These are phyloP conservation scores for Leccinum variicolor DNA, from an alignment of 768 basidiomycete species.

Conservation along the genomic window DNA sequence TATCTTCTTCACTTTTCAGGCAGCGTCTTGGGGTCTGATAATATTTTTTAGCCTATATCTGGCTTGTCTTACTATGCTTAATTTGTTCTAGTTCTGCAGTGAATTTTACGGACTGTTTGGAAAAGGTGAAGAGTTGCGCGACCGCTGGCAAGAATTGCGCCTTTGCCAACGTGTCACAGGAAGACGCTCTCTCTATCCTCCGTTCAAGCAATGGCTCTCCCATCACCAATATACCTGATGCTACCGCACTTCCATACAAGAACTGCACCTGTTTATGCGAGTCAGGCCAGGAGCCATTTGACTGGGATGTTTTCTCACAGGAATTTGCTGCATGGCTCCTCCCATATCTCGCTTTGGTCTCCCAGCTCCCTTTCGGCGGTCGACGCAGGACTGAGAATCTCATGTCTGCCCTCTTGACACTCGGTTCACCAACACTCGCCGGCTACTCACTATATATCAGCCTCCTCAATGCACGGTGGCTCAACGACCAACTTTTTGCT, in stretches of 20 bases:
- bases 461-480: slow-evolving; percentile 42
- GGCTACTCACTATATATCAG: slow-evolving; percentile 44
- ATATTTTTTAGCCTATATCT: not conserved
- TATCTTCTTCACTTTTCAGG: not conserved
- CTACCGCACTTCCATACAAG: slow-evolving; percentile 9
- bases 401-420: slow-evolving; percentile 38
- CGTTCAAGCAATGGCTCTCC: not conserved
- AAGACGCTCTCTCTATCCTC: not conserved
- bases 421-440: slow-evolving; percentile 45
- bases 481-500: slow-evolving; percentile 31
- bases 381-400: slow-evolving; percentile 40
- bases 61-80: not conserved
- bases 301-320: slow-evolving; percentile 26
- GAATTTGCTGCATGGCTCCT: slow-evolving; percentile 45
- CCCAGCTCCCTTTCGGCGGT: slow-evolving; percentile 48
- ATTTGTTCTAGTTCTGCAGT: not conserved
- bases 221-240: not conserved
- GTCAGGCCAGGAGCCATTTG: slow-evolving; percentile 8
- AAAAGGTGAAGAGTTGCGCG: not conserved
- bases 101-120: not conserved
- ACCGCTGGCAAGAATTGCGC: not conserved
- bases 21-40: not conserved
- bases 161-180: not conserved
- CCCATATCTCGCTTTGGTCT: slow-evolving; percentile 47
- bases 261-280: slow-evolving; percentile 12